Evolutionary conservation across 306 rosid genomes (phyloP).

Genomic region (Arachis stenosperma): DNA sequence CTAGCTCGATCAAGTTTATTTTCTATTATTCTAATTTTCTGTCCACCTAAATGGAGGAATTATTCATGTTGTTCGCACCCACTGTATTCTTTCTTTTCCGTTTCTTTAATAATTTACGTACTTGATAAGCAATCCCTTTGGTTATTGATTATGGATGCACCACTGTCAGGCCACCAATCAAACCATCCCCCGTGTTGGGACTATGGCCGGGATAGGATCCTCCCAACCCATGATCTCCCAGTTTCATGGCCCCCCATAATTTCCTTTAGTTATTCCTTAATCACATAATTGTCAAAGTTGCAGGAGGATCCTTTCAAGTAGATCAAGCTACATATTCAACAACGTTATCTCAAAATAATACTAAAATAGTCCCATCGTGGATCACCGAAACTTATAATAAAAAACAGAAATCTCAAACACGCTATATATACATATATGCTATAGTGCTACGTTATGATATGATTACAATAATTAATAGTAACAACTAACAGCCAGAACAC

Average conservation of each 20-base stretch:
- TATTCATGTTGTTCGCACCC: too few relatives aligned
- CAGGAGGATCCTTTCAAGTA: neutral
- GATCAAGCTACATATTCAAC: neutral
- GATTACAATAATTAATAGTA: neutral
- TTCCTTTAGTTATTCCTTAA: neutral
- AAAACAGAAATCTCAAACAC: neutral
- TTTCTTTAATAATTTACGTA: too few relatives aligned
- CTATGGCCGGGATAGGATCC: neutral
- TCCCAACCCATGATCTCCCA: neutral
- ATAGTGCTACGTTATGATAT: neutral
- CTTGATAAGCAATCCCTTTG: too few relatives aligned
- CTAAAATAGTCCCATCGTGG: slow-evolving; percentile 29
- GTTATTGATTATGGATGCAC: neutral
- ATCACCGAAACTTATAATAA: slow-evolving; percentile 23
- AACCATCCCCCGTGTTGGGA: neutral
- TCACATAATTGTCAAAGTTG: slow-evolving; percentile 12
- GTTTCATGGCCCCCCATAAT: neutral
- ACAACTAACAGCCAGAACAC: neutral
- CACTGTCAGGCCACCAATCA: neutral
- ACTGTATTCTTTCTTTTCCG: too few relatives aligned
- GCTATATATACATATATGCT: neutral
- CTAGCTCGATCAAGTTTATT: too few relatives aligned
- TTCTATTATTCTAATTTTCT: too few relatives aligned
- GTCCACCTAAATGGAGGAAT: too few relatives aligned
- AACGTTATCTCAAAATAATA: slow-evolving; percentile 13